Percentiles rank a stretch among this genome's conserved stretches.
Evolutionary conservation across 192 early-diverging fungal species (phyloP).

Genomic region (Thamnidium elegans): DNA sequence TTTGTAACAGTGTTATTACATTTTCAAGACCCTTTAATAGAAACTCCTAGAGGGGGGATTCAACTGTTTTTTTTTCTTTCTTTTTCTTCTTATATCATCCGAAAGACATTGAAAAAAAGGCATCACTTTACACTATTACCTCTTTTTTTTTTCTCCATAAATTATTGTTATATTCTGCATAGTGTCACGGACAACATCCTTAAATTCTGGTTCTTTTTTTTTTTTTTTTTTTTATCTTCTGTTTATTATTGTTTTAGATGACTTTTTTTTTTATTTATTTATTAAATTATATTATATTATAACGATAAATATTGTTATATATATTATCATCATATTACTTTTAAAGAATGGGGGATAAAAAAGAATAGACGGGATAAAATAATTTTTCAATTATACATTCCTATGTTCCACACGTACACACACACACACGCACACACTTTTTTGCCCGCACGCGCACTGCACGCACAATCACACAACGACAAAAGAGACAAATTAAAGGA

Average conservation of each 20-base stretch:
- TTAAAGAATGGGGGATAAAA: not conserved
- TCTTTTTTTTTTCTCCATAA: not conserved
- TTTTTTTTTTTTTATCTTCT: too few relatives aligned
- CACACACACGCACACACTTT: not conserved
- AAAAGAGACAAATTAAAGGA: not conserved
- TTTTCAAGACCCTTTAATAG: not conserved
- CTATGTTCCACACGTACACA: not conserved
- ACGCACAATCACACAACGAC: not conserved
- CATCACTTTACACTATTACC: not conserved
- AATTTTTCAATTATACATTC: not conserved
- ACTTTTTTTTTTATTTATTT: too few relatives aligned
- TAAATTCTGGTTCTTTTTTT: too few relatives aligned
- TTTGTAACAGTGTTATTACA: not conserved
- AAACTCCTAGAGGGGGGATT: too few relatives aligned
- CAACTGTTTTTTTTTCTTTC: not conserved
- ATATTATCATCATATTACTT: not conserved
- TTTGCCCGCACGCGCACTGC: not conserved
- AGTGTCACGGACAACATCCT: slow-evolving; percentile 4
- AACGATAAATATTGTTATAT: too few relatives aligned
- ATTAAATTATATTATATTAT: too few relatives aligned
- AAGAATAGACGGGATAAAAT: not conserved
- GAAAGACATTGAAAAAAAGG: not conserved
- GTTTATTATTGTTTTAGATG: too few relatives aligned
- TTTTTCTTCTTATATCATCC: not conserved
- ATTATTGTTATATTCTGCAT: not conserved